These are phyloP conservation scores for Voacanga thouarsii DNA, from an alignment of 257 asterid genomes.

Conservation along the genomic window DNA sequence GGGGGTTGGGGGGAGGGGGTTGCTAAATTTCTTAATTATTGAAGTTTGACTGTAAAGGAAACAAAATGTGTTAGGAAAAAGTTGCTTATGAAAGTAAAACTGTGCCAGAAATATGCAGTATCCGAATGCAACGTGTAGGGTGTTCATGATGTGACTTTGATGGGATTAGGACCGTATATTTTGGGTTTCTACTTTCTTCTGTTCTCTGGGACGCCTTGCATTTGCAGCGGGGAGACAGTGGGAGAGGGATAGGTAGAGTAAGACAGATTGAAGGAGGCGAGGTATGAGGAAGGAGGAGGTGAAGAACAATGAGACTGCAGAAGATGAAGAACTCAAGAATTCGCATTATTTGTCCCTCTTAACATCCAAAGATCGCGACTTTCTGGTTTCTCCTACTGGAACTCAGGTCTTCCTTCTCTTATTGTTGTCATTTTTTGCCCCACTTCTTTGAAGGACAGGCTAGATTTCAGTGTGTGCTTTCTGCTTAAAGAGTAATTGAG, in stretches of 20 bases:
- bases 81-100: background rate
- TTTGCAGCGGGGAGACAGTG: too few relatives aligned
- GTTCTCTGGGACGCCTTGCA: too few relatives aligned
- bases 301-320: background rate
- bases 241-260: background rate
- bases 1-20: too few relatives aligned
- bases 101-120: background rate
- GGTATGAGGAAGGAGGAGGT: constrained; percentile 18
- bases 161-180: too few relatives aligned
- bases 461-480: background rate
- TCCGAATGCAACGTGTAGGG: constrained; percentile 9
- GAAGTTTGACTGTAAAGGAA: background rate
- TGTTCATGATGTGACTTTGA: background rate
- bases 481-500: background rate
- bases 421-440: background rate
- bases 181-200: too few relatives aligned
- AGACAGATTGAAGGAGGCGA: background rate
- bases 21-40: background rate
- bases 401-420: constrained; percentile 33
- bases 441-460: background rate
- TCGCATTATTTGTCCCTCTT: constrained; percentile 32
- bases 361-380: constrained; percentile 47
- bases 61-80: background rate
- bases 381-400: constrained; percentile 52
- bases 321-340: constrained; percentile 8